Evolutionary conservation across 2,329 filamentous ascomycete genomes (phyloP).

Genomic region (Curvularia eragrostidis): DNA sequence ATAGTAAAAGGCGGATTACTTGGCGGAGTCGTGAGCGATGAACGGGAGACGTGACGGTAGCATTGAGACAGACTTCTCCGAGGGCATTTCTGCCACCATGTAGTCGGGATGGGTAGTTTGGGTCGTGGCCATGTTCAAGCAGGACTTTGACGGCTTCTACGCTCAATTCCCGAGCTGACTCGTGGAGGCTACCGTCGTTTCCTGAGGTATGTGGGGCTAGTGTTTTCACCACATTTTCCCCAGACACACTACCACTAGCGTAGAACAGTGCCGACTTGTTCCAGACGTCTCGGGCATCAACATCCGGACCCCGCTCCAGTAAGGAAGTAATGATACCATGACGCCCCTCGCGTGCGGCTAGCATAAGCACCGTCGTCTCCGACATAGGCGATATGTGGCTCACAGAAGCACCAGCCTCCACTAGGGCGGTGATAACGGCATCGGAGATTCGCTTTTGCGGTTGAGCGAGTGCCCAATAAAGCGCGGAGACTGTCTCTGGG

Average conservation of each 20-base stretch:
- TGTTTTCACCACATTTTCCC: conserved; percentile 43
- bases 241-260: conserved; percentile 60
- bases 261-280: conserved; percentile 67
- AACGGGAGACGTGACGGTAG: conserved; percentile 53
- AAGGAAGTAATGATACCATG: conserved; percentile 65
- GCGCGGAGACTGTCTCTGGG: conserved; percentile 62
- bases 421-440: conserved; percentile 62
- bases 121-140: conserved; percentile 65
- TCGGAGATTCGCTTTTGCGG: conserved; percentile 69
- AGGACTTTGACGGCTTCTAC: conserved; percentile 63
- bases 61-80: conserved; percentile 67
- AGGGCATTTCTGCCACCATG: conserved; percentile 69
- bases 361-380: conserved; percentile 64
- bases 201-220: conserved; percentile 64
- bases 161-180: conserved; percentile 67
- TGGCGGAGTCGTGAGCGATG: conserved; percentile 44
- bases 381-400: conserved; percentile 62
- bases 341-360: conserved; percentile 64
- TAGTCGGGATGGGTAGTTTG: conserved; percentile 68
- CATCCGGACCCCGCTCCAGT: conserved; percentile 65
- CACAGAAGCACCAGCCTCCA: conserved; percentile 64
- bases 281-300: conserved; percentile 63
- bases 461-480: conserved; percentile 68
- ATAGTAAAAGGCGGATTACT: conserved; percentile 63
- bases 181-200: conserved; percentile 72